phyloP scores from a whole-genome alignment of 306 rosid genomes.

The Dalbergia oliveri region DNA sequence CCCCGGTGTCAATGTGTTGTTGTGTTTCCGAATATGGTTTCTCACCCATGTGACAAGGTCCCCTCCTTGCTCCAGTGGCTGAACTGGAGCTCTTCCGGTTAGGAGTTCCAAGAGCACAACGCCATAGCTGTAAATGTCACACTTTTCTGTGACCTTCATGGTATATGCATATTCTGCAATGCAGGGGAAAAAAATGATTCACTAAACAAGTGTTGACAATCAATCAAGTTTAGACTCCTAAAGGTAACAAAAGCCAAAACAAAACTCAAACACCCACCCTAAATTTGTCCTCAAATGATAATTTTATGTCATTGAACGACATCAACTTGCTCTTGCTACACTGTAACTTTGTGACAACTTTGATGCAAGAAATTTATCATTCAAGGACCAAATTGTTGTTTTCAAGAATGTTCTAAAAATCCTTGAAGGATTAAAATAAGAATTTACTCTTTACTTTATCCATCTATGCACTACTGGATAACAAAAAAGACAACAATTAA shows the following conservation, averaged over 20 bases:
- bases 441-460: too few relatives aligned
- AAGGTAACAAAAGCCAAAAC: neutral
- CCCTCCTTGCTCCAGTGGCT: slow-evolving; percentile 89
- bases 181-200: slow-evolving; percentile 2
- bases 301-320: too few relatives aligned
- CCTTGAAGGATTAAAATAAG: too few relatives aligned
- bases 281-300: too few relatives aligned
- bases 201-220: slow-evolving; percentile 17
- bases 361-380: too few relatives aligned
- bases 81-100: slow-evolving; percentile 92
- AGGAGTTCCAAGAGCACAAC: slow-evolving; percentile 93
- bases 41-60: slow-evolving; percentile 88
- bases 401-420: too few relatives aligned
- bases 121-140: slow-evolving; percentile 94
- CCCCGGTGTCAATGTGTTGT: slow-evolving; percentile 65
- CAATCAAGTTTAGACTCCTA: slow-evolving; percentile 2
- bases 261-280: neutral
- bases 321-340: too few relatives aligned
- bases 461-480: too few relatives aligned
- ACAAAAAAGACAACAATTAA: too few relatives aligned
- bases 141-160: slow-evolving; percentile 96
- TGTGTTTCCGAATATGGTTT: slow-evolving; percentile 60
- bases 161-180: slow-evolving; percentile 95
- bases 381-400: too few relatives aligned
- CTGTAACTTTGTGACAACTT: too few relatives aligned